Evolutionary conservation across 1,284 basidiomycete genomes (phyloP).

Genomic region (Porodaedalea pini): DNA sequence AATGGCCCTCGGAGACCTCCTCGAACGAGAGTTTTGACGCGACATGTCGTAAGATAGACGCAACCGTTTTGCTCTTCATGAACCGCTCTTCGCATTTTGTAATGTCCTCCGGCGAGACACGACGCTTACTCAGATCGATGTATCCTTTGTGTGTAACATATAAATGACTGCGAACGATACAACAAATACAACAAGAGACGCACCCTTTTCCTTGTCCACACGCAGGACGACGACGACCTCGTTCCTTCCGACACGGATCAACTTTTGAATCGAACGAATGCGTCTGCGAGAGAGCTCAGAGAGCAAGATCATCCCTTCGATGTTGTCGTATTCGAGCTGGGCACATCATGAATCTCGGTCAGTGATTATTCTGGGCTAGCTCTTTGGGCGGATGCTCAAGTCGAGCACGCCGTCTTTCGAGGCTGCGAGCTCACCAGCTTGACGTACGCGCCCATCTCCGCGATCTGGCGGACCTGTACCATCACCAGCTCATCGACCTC

Average conservation of each 20-base stretch:
- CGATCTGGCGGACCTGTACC: conserved; percentile 98
- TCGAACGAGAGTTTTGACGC: conserved; percentile 66
- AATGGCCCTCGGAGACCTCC: conserved; percentile 28
- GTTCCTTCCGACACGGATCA: conserved; percentile 96
- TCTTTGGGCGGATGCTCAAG: too few species aligned
- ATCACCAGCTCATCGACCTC: conserved; percentile 97
- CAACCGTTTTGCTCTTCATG: conserved; percentile 95
- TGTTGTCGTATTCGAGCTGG: conserved; percentile 97
- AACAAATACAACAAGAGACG: conserved; percentile 26
- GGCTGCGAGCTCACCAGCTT: conserved; percentile 70
- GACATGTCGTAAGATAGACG: conserved; percentile 92
- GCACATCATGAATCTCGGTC: background rate
- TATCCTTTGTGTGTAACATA: conserved; percentile 67
- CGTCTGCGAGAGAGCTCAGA: conserved; percentile 96
- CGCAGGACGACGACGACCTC: conserved; percentile 98
- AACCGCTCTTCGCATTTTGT: conserved; percentile 98
- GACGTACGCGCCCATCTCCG: conserved; percentile 99
- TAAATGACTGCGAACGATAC: background rate
- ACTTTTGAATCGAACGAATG: conserved; percentile 96
- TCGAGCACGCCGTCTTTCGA: background rate
- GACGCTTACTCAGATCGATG: conserved; percentile 98
- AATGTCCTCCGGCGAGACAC: conserved; percentile 99
- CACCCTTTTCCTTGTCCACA: conserved; percentile 99
- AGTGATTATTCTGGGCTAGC: background rate
- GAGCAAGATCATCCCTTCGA: conserved; percentile 98